These are phyloP conservation scores for Moesziomyces parantarcticus DNA, from an alignment of 1,284 basidiomycete genomes.

Conservation along the genomic window DNA sequence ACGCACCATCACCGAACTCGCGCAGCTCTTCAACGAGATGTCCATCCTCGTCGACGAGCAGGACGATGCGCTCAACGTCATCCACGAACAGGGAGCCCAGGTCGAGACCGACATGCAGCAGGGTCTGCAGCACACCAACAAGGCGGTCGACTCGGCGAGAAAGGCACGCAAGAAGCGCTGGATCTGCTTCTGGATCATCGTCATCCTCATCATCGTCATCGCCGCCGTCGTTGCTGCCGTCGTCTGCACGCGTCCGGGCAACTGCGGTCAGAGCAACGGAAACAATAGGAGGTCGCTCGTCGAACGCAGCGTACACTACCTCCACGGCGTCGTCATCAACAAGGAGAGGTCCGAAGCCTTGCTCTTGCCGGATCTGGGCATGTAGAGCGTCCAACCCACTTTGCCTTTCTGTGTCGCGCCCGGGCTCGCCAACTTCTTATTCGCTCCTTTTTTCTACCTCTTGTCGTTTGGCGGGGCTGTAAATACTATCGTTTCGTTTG, in stretches of 20 bases:
- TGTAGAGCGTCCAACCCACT: slow-evolving; percentile 12
- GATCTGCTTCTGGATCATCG: slow-evolving; percentile 63
- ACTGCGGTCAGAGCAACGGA: slow-evolving; percentile 22
- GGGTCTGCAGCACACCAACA: slow-evolving; percentile 71
- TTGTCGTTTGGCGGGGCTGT: background rate
- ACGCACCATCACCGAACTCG: slow-evolving; percentile 84
- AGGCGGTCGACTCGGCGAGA: slow-evolving; percentile 79
- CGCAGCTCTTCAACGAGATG: slow-evolving; percentile 84
- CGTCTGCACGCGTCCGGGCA: slow-evolving; percentile 41
- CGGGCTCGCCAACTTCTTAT: background rate
- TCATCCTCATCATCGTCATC: slow-evolving; percentile 57
- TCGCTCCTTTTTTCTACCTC: background rate
- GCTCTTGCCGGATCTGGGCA: slow-evolving; percentile 31
- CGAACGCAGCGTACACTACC: slow-evolving; percentile 12
- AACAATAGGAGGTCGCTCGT: slow-evolving; percentile 20
- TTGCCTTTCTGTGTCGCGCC: background rate
- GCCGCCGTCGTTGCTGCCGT: slow-evolving; percentile 55
- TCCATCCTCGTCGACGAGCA: slow-evolving; percentile 66
- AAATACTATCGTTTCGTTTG: too few relatives aligned
- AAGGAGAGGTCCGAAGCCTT: slow-evolving; percentile 21
- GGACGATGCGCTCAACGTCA: slow-evolving; percentile 65
- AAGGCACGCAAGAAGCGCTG: slow-evolving; percentile 78
- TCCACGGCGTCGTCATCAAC: slow-evolving; percentile 16
- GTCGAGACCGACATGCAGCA: slow-evolving; percentile 62
- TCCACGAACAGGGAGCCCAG: slow-evolving; percentile 58